phyloP scores from a whole-genome alignment of 1,139 yeast species.

The Debaryomyces udenii region DNA sequence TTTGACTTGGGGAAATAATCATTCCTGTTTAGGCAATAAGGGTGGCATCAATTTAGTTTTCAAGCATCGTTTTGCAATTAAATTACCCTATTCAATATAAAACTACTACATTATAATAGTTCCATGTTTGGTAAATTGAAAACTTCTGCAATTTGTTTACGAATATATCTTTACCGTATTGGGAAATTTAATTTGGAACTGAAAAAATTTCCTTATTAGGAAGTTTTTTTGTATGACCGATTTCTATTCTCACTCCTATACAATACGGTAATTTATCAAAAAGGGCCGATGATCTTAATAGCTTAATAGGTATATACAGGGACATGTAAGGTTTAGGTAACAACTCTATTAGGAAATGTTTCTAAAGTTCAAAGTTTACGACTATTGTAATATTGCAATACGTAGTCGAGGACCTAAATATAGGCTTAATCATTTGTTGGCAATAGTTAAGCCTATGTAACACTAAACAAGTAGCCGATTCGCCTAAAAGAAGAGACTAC shows the following conservation, averaged over 20 bases:
- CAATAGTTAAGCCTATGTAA: too few relatives aligned
- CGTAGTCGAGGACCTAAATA: too few relatives aligned
- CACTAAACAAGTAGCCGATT: too few relatives aligned
- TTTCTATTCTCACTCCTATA: too few relatives aligned
- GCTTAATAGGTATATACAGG: too few relatives aligned
- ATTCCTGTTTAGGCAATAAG: conserved; percentile 8
- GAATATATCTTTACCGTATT: conserved; percentile 6
- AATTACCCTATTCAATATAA: conserved; percentile 5
- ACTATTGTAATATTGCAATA: too few relatives aligned
- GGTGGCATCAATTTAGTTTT: conserved; percentile 8
- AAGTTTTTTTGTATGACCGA: conserved; percentile 8
- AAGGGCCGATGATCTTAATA: not conserved
- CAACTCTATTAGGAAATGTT: too few relatives aligned
- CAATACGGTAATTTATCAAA: conserved; percentile 2
- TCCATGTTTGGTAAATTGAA: conserved; percentile 10
- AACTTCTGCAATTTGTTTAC: conserved; percentile 8
- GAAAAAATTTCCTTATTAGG: conserved; percentile 10
- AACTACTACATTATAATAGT: conserved; percentile 4
- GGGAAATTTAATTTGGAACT: conserved; percentile 9
- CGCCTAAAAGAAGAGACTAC: too few relatives aligned
- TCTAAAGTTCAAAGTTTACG: too few relatives aligned
- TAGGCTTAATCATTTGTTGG: too few relatives aligned
- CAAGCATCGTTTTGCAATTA: conserved; percentile 5
- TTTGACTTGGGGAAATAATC: conserved; percentile 6
- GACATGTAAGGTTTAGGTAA: too few relatives aligned